phyloP scores from a whole-genome alignment of 345 rosid genomes.

The Dipteronia dyeriana region DNA sequence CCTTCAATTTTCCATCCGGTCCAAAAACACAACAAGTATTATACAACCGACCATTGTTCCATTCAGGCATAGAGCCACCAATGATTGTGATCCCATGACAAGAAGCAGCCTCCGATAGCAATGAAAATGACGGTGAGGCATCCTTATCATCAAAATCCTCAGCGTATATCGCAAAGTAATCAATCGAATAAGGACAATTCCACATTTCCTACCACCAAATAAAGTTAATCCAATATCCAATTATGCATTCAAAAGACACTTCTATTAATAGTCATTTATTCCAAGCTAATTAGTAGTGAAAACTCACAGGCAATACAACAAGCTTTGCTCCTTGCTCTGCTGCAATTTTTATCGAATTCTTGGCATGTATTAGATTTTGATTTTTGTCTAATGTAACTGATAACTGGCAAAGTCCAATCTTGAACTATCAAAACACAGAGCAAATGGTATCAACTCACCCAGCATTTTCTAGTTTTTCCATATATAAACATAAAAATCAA shows the following conservation, averaged over 20 bases:
- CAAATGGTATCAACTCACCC: not conserved
- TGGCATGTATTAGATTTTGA: conserved; percentile 24
- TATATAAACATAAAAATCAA: not conserved
- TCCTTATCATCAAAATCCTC: conserved; percentile 27
- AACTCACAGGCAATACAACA: conserved; percentile 24
- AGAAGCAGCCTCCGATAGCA: conserved; percentile 34
- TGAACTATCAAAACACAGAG: conserved; percentile 25
- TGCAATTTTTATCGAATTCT: conserved; percentile 18
- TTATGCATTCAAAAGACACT: not conserved
- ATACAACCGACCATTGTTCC: conserved; percentile 17
- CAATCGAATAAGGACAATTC: conserved; percentile 31
- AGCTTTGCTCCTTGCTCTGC: conserved; percentile 31
- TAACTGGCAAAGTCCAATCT: conserved; percentile 34
- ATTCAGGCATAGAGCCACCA: conserved; percentile 34
- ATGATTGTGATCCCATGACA: conserved; percentile 28
- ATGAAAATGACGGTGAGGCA: conserved; percentile 12
- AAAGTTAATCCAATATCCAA: not conserved
- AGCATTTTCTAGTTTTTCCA: not conserved
- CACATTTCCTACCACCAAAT: conserved; percentile 27
- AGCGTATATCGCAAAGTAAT: conserved; percentile 27
- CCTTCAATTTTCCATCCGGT: conserved; percentile 30
- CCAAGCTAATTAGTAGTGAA: not conserved
- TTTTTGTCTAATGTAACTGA: conserved; percentile 30
- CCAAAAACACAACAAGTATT: conserved; percentile 36
- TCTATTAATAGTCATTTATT: not conserved